Base-by-base conservation (phyloP, 257 asterid species). In the Fraxinus anomala region DNA sequence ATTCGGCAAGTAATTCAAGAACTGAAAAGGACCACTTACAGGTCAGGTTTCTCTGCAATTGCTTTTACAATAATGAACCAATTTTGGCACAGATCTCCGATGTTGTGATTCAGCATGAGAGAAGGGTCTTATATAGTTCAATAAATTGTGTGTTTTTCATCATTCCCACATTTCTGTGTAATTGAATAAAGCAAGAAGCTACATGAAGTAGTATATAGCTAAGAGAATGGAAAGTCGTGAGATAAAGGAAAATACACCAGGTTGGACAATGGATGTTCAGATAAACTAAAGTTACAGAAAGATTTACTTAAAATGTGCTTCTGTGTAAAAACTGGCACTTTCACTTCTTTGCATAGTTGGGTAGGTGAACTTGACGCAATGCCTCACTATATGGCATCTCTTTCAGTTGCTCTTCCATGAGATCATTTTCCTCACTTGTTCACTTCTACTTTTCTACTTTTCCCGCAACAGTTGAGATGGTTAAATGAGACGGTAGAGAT, bases 1-100 rank as follows among this genome's bases (percentile, higher is more conserved):
- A 89, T 95, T 84, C 89, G 89, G 61, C 99, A 95, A 89, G 99
- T 93, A 84, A 89, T 95, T 78, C 91, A 92, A 84, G 99, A 95
- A 88, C 78, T 93, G 83, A 95, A 89, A 85, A 90, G 99, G 83
- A 88, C 97, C 84, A 87, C 84, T 81, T 95, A 95, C 86, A 95
- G 99, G 99, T 95, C 77, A 83, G 90, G 80, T 24, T 80, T 77
- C 75, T 47, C 65, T 78, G 72, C 49, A 72, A 70, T 68, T 82
- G 79, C 49, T 73, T 54, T 76, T 66, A 63, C 67, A 49, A 75
- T 56, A 56, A 76, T n/a, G 11, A 51, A 23, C 71, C 30, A 51
- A 34, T 78, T 79, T 67, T 16, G 13, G 61, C 54, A 30, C 31
- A 13, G 28, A 51, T 49, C 68, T 70, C 47, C 51, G 19, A 21